Percentiles rank a stretch among this genome's conserved stretches.
phyloP scores from a whole-genome alignment of 2,329 filamentous ascomycete genomes.

The Penicillium sp. region DNA sequence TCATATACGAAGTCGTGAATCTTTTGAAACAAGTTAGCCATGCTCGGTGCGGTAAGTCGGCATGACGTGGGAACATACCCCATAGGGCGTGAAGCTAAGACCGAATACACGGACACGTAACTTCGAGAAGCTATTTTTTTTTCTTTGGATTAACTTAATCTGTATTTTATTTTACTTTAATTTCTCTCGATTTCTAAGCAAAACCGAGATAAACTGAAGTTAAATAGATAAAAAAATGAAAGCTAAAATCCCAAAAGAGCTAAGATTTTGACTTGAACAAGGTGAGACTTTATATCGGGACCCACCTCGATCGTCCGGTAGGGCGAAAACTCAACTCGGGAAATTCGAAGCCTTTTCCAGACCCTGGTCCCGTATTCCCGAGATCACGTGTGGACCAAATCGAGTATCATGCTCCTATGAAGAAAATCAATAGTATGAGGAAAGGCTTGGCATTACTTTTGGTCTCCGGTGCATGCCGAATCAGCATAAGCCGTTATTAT shows the following conservation, averaged over 20 bases:
- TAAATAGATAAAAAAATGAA: too few relatives aligned
- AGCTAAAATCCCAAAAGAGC: background rate
- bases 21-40: background rate
- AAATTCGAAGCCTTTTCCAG: background rate
- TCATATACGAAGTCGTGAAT: background rate
- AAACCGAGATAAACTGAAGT: too few relatives aligned
- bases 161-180: background rate
- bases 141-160: background rate
- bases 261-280: conserved; percentile 7
- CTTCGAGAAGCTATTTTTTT: background rate
- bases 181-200: conserved; percentile 2
- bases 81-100: background rate
- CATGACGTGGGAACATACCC: background rate
- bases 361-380: conserved; percentile 16
- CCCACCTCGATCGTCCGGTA: conserved; percentile 12
- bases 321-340: background rate
- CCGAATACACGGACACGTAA: background rate
- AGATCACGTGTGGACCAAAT: conserved; percentile 17
- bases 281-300: conserved; percentile 7
- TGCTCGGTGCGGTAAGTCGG: background rate
- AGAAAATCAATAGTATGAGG: background rate
- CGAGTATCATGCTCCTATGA: conserved; percentile 17
- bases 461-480: background rate
- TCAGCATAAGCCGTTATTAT: background rate
- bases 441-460: conserved; percentile 10